Percentiles rank a stretch among this genome's conserved stretches.
Evolutionary conservation across 2,329 filamentous ascomycete genomes (phyloP).

Genomic region (Pseudocercospora cruenta): DNA sequence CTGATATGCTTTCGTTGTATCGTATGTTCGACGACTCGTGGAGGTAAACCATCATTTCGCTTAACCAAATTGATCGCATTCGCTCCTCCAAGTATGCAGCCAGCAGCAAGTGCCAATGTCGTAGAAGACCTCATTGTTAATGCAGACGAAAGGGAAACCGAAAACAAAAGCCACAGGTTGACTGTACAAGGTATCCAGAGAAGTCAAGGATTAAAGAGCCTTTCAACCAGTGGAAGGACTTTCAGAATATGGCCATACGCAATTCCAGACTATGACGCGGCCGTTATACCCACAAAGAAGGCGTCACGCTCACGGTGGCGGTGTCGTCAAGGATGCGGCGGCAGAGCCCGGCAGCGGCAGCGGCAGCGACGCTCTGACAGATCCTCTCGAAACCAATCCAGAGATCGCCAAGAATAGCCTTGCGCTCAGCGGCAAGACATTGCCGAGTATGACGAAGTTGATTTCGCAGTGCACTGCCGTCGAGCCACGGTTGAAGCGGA

Average conservation of each 20-base stretch:
- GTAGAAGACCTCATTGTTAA: slow-evolving; percentile 21
- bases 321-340: slow-evolving; percentile 5
- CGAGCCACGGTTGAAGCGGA: neutral
- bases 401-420: neutral
- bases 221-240: neutral
- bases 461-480: neutral
- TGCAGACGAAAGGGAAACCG: neutral
- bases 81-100: slow-evolving; percentile 26
- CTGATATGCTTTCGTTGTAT: slow-evolving; percentile 53
- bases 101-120: slow-evolving; percentile 33
- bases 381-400: too few relatives aligned
- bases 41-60: slow-evolving; percentile 35
- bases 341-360: neutral
- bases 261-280: slow-evolving; percentile 18
- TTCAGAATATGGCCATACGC: slow-evolving; percentile 6
- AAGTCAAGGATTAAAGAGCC: slow-evolving; percentile 8
- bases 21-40: slow-evolving; percentile 54
- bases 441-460: neutral
- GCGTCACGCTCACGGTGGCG: slow-evolving; percentile 10
- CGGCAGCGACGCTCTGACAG: neutral
- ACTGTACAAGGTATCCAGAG: slow-evolving; percentile 7
- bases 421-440: neutral
- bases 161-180: neutral
- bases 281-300: slow-evolving; percentile 1
- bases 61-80: slow-evolving; percentile 37